Evolutionary conservation across 148 eudicot species (phyloP).

Genomic region (Arbutus unedo): DNA sequence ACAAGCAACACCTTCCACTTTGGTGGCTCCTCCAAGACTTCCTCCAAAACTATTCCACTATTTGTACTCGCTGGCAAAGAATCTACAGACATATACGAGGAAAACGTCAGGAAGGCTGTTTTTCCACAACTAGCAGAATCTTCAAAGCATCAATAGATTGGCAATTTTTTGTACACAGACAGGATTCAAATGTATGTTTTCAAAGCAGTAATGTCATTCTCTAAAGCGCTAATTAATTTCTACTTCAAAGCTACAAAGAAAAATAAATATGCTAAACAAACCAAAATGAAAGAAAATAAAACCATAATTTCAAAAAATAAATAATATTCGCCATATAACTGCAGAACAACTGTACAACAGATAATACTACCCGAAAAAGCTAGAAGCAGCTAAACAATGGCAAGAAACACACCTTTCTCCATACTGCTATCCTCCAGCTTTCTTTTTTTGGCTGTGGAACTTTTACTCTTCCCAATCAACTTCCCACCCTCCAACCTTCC

Average conservation of each 20-base stretch:
- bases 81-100: slow-evolving; percentile 25
- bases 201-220: neutral
- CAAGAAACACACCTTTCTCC: slow-evolving; percentile 42
- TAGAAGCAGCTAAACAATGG: neutral
- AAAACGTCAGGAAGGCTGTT: neutral
- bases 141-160: neutral
- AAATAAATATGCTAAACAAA: slow-evolving; percentile 2
- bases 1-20: slow-evolving; percentile 99
- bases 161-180: neutral
- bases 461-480: slow-evolving; percentile 34
- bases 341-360: slow-evolving; percentile 3
- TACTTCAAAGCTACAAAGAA: neutral
- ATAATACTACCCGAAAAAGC: neutral
- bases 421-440: slow-evolving; percentile 40
- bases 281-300: neutral
- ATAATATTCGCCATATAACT: neutral
- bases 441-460: slow-evolving; percentile 56
- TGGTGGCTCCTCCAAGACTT: slow-evolving; percentile 89
- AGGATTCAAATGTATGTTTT: neutral
- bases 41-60: slow-evolving; percentile 56
- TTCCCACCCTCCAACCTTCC: slow-evolving; percentile 49
- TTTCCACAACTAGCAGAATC: neutral
- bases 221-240: neutral
- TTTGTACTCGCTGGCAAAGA: slow-evolving; percentile 35
- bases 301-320: neutral